Percentiles rank a stretch among this genome's conserved stretches.
Evolutionary conservation across 1,139 yeast genomes (phyloP).

Genomic region (Protomyces inundatus): DNA sequence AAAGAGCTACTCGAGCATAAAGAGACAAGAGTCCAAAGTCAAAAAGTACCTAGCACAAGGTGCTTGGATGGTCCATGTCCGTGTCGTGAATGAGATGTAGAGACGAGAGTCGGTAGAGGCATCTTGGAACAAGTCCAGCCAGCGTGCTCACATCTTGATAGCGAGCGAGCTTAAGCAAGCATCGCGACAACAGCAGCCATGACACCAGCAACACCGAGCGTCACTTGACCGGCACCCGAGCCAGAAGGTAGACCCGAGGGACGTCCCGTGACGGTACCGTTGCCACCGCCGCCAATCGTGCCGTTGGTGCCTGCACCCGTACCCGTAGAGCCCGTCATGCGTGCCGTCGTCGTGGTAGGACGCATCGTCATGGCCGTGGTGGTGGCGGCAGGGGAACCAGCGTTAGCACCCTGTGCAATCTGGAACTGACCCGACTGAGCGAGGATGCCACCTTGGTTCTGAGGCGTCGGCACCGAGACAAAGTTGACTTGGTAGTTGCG

Average conservation of each 20-base stretch:
- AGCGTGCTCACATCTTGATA: too few species aligned
- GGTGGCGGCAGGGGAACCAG: not conserved
- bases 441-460: constrained; percentile 11
- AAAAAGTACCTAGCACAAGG: too few species aligned
- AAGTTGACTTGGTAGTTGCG: constrained; percentile 18
- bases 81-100: too few species aligned
- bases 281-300: not conserved
- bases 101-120: too few species aligned
- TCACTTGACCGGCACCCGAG: not conserved
- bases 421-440: constrained; percentile 21
- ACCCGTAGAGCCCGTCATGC: not conserved
- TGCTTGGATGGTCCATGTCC: too few species aligned
- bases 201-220: not conserved
- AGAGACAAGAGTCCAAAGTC: not conserved
- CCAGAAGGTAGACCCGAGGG: not conserved
- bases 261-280: not conserved
- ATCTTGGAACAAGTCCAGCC: too few species aligned
- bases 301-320: not conserved
- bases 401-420: constrained; percentile 8
- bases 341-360: not conserved
- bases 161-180: not conserved
- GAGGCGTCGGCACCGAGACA: constrained; percentile 4
- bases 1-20: not conserved
- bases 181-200: not conserved
- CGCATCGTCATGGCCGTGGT: not conserved